Evolutionary conservation across 2,329 filamentous ascomycete genomes (phyloP).

Genomic region (Chaetomiaceae sp.): DNA sequence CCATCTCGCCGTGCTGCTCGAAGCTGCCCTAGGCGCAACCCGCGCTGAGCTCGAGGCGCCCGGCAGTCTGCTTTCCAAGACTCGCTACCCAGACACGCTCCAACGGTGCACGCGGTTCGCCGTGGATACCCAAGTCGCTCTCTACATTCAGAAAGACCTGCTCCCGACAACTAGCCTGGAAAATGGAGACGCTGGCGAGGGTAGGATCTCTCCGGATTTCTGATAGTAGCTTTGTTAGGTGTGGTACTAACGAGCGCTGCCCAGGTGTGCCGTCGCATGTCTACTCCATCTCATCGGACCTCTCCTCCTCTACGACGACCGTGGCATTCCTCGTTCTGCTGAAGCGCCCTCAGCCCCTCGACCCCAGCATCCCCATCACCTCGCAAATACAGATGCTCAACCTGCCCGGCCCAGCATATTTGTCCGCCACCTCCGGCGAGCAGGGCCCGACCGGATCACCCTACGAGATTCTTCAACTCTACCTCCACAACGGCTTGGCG

Average conservation of each 20-base stretch:
- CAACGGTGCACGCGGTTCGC: slow-evolving; percentile 87
- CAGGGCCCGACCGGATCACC: slow-evolving; percentile 73
- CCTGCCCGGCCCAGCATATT: slow-evolving; percentile 72
- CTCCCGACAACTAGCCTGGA: slow-evolving; percentile 48
- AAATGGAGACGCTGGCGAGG: slow-evolving; percentile 42
- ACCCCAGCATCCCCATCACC: slow-evolving; percentile 73
- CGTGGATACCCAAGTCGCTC: slow-evolving; percentile 75
- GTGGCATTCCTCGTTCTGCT: slow-evolving; percentile 81
- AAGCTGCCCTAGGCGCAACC: slow-evolving; percentile 68
- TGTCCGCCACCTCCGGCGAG: slow-evolving; percentile 61
- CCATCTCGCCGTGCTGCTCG: slow-evolving; percentile 65
- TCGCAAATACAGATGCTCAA: slow-evolving; percentile 92
- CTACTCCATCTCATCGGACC: slow-evolving; percentile 77
- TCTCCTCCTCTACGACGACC: slow-evolving; percentile 74
- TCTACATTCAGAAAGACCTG: slow-evolving; percentile 88
- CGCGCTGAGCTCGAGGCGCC: slow-evolving; percentile 72
- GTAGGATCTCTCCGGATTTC: slow-evolving; percentile 37
- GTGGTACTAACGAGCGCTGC: slow-evolving; percentile 26
- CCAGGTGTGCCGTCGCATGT: slow-evolving; percentile 47
- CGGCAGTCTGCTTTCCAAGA: slow-evolving; percentile 76
- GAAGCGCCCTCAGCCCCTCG: slow-evolving; percentile 84
- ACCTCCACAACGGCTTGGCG: slow-evolving; percentile 84
- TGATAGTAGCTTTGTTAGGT: no score
- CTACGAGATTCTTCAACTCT: slow-evolving; percentile 86
- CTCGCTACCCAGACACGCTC: slow-evolving; percentile 70